phyloP scores from a whole-genome alignment of 176 grass and related monocot genomes.

The Otatea glauca region DNA sequence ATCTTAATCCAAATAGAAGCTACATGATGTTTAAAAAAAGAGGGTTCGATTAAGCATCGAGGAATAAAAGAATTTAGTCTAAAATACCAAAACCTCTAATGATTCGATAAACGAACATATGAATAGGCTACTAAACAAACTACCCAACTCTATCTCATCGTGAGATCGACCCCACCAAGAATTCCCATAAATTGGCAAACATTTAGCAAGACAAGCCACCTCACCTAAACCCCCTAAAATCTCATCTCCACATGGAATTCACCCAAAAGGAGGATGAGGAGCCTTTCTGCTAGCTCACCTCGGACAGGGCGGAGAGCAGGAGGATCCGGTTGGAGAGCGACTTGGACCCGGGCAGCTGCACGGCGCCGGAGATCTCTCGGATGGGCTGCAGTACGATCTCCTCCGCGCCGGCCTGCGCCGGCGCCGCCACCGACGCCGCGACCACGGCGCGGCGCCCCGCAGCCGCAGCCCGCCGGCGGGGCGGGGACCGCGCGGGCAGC shows the following conservation, averaged over 20 bases:
- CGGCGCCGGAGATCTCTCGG: conserved; percentile 86
- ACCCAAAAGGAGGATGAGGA: not conserved
- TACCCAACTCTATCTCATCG: not conserved
- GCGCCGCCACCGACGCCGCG: conserved; percentile 53
- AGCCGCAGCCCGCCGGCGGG: not conserved
- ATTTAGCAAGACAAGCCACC: not conserved
- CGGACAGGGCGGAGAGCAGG: conserved; percentile 82
- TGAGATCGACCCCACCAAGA: not conserved
- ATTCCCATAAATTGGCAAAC: not conserved
- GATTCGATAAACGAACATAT: not conserved
- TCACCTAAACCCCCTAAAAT: conserved; percentile 34
- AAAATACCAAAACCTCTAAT: too few relatives aligned
- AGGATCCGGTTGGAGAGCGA: conserved; percentile 98
- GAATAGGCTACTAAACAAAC: not conserved
- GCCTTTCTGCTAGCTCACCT: conserved; percentile 45
- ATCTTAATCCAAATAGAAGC: not conserved
- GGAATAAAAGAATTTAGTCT: too few relatives aligned
- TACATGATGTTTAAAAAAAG: too few relatives aligned
- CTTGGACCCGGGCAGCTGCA: conserved; percentile 91
- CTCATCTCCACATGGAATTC: not conserved
- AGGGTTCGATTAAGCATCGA: too few relatives aligned
- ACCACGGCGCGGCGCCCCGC: conserved; percentile 19
- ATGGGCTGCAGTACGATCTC: conserved; percentile 94
- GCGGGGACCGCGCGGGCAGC: conserved; percentile 2
- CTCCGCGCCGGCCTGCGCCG: conserved; percentile 55